A percentile compares a stretch with the other conserved stretches of the same genome.
These are phyloP conservation scores for Xylariaceae sp. DNA, from an alignment of 2,329 filamentous ascomycete species.

Conservation along the genomic window DNA sequence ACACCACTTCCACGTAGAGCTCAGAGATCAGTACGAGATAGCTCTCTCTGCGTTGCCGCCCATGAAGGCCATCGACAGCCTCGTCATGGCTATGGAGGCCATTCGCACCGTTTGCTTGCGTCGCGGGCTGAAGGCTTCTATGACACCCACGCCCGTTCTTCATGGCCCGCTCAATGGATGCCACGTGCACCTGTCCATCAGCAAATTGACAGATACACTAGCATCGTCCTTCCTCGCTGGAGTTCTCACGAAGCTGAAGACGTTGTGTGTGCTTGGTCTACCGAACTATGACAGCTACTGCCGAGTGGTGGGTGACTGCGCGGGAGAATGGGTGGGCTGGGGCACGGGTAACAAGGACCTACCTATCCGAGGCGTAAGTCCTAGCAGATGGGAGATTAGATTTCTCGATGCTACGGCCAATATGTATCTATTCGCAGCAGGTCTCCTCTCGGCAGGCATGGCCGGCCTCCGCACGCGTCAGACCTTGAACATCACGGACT, in stretches of 20 bases:
- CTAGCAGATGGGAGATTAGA: conserved; percentile 9
- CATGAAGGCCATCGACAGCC: conserved; percentile 7
- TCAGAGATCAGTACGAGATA: conserved; percentile 7
- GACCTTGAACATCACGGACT: no score
- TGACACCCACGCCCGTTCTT: conserved; percentile 5
- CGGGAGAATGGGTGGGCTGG: conserved; percentile 12
- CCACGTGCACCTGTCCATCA: conserved; percentile 9
- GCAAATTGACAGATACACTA: not conserved
- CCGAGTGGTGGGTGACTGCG: conserved; percentile 1
- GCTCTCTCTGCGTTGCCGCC: conserved; percentile 3
- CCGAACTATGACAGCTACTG: conserved; percentile 13
- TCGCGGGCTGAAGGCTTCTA: conserved; percentile 6
- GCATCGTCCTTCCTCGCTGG: conserved; percentile 4
- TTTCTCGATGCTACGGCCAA: conserved; percentile 10
- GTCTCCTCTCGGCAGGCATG: no score
- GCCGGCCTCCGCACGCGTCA: no score
- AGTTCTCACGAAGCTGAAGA: conserved; percentile 8
- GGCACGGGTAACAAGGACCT: conserved; percentile 12
- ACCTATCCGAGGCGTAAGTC: conserved; percentile 4
- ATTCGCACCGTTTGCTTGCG: conserved; percentile 12
- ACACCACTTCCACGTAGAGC: conserved; percentile 11
- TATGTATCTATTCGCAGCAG: conserved; percentile 3
- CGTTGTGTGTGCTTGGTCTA: conserved; percentile 14
- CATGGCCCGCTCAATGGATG: conserved; percentile 7
- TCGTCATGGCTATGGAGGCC: conserved; percentile 12